These are phyloP conservation scores for Aspergillus cejpii DNA, from an alignment of 2,329 filamentous ascomycete species.

Conservation along the genomic window DNA sequence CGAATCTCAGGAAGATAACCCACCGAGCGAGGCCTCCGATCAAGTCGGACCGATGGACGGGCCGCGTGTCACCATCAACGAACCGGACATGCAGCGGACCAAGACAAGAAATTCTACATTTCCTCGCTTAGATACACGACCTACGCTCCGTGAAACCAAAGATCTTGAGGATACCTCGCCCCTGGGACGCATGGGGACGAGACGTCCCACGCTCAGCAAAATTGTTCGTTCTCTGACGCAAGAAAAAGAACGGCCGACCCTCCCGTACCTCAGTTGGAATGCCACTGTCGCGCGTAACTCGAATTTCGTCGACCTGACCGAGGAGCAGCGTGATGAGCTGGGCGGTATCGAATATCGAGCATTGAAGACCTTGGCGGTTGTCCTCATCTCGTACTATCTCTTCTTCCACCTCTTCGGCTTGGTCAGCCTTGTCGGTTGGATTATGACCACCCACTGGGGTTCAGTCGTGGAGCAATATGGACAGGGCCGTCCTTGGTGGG, in stretches of 20 bases:
- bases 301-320: constrained; percentile 76
- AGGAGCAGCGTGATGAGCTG: constrained; percentile 88
- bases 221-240: constrained; percentile 35
- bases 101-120: constrained; percentile 34
- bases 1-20: constrained; percentile 15
- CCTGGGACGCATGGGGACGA: constrained; percentile 21
- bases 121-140: constrained; percentile 35
- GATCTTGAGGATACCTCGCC: constrained; percentile 25
- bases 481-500: constrained; percentile 75
- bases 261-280: constrained; percentile 90
- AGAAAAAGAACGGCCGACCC: constrained; percentile 44
- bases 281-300: constrained; percentile 92
- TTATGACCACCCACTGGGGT: constrained; percentile 59
- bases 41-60: constrained; percentile 25
- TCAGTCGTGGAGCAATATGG: constrained; percentile 56
- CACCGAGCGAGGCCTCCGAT: constrained; percentile 18
- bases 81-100: constrained; percentile 36
- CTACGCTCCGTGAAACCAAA: constrained; percentile 28
- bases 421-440: constrained; percentile 72
- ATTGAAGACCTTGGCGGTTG: constrained; percentile 72
- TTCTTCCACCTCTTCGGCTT: constrained; percentile 74
- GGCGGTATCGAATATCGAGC: constrained; percentile 95
- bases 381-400: constrained; percentile 74
- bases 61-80: constrained; percentile 45
- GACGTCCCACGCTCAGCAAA: constrained; percentile 27